Evolutionary conservation across 2,329 filamentous ascomycete genomes (phyloP).

Genomic region (Cytospora paraplurivora): DNA sequence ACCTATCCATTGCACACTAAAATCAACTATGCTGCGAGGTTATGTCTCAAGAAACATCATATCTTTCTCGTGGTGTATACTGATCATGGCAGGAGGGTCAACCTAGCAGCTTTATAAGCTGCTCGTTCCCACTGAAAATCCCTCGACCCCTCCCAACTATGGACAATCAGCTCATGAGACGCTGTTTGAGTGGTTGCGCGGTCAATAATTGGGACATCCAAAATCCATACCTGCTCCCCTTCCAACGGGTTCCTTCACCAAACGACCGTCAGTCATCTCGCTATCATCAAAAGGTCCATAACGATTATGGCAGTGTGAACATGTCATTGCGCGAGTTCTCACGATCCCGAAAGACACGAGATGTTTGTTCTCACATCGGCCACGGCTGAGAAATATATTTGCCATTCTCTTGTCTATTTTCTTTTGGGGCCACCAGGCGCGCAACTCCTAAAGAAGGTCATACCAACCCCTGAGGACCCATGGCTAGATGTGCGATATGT

Average conservation of each 20-base stretch:
- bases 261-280: no score
- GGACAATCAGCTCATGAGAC: no score
- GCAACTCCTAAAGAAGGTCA: not conserved
- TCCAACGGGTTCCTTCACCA: no score
- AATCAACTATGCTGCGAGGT: not conserved
- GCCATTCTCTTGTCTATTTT: not conserved
- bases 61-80: not conserved
- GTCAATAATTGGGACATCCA: no score
- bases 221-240: no score
- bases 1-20: not conserved
- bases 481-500: constrained; percentile 1
- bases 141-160: no score
- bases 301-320: not conserved
- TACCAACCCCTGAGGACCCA: not conserved
- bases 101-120: no score
- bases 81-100: not conserved
- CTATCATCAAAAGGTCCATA: no score
- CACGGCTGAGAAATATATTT: no score
- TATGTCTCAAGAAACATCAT: not conserved
- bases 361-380: not conserved
- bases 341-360: constrained; percentile 3
- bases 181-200: no score
- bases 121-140: no score
- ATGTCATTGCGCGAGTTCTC: not conserved
- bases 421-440: not conserved